A percentile compares a stretch with the other conserved stretches of the same genome.
phyloP scores from a whole-genome alignment of 192 early-diverging fungal genomes.

The Rhizoclosmatium globosum region DNA sequence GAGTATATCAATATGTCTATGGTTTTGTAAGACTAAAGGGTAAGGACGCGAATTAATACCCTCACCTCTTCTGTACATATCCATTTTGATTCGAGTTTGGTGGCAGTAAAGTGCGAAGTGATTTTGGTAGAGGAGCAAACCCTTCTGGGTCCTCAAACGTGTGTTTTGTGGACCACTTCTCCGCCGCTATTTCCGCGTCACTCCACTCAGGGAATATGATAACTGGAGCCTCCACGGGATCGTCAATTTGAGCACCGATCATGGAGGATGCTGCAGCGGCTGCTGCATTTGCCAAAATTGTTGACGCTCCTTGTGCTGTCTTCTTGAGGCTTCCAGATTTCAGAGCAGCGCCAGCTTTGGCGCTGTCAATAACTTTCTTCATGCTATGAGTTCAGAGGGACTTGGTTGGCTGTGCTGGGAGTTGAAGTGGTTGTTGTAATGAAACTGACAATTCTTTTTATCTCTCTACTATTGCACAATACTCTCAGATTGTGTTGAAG shows the following conservation, averaged over 20 bases:
- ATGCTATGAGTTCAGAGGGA: too few relatives aligned
- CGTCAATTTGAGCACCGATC: slow-evolving; percentile 15
- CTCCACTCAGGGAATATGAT: slow-evolving; percentile 67
- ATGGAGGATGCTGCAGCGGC: not conserved
- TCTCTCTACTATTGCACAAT: too few relatives aligned
- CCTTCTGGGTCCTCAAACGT: slow-evolving; percentile 67
- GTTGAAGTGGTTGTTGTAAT: not conserved
- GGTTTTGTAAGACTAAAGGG: not conserved
- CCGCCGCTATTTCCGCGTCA: slow-evolving; percentile 61
- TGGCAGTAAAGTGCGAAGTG: slow-evolving; percentile 23
- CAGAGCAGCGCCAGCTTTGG: slow-evolving; percentile 11
- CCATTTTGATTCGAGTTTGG: slow-evolving; percentile 9
- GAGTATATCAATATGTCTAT: slow-evolving; percentile 18
- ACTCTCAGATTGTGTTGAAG: too few relatives aligned
- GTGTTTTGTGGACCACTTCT: slow-evolving; percentile 69
- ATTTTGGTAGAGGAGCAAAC: slow-evolving; percentile 17
- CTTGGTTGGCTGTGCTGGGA: too few relatives aligned
- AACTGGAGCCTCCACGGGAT: slow-evolving; percentile 47
- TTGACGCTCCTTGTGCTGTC: slow-evolving; percentile 15
- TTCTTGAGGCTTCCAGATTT: slow-evolving; percentile 28
- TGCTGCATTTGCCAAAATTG: slow-evolving; percentile 9
- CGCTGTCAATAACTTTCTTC: slow-evolving; percentile 26
- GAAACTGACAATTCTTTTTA: slow-evolving; percentile 1
- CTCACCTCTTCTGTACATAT: slow-evolving; percentile 20
- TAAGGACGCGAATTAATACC: not conserved